phyloP scores from a whole-genome alignment of 2,329 filamentous ascomycete genomes.

The Alternaria panax region DNA sequence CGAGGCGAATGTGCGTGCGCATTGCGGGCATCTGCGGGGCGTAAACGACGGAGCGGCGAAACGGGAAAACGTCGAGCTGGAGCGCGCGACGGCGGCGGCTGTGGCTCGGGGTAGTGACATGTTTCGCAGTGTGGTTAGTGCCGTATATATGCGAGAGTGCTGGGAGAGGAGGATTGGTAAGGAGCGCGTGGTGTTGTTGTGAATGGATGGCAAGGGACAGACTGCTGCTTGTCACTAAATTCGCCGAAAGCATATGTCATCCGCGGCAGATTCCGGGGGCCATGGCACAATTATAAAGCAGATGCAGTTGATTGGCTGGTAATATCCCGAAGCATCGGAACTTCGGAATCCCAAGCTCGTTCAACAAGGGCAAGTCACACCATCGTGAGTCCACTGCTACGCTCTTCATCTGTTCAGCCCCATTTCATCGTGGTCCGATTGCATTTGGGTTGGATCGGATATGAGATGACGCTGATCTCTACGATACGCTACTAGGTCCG shows the following conservation, averaged over 20 bases:
- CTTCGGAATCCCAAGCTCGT: not conserved
- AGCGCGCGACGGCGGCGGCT: constrained; percentile 32
- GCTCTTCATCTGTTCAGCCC: no score
- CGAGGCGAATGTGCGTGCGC: constrained; percentile 56
- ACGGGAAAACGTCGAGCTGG: constrained; percentile 31
- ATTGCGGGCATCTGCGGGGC: constrained; percentile 52
- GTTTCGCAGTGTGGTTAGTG: constrained; percentile 15
- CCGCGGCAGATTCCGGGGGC: constrained; percentile 27
- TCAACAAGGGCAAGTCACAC: not conserved
- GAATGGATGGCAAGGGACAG: constrained; percentile 16
- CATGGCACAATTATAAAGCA: constrained; percentile 28
- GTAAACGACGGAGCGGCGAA: constrained; percentile 36
- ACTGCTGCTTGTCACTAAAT: constrained; percentile 28
- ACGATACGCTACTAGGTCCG: no score
- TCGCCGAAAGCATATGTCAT: constrained; percentile 37
- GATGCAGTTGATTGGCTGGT: constrained; percentile 21
- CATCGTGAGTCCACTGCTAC: not conserved
- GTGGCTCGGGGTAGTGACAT: constrained; percentile 46
- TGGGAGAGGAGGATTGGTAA: constrained; percentile 3
- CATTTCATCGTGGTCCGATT: no score
- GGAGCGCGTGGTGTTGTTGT: constrained; percentile 8
- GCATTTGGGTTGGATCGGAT: no score
- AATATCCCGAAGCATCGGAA: constrained; percentile 9
- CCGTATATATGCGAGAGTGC: constrained; percentile 3
- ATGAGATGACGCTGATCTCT: no score